Base-by-base conservation (phyloP, 495 filamentous ascomycete genomes). In the Tuber magnatum region DNA sequence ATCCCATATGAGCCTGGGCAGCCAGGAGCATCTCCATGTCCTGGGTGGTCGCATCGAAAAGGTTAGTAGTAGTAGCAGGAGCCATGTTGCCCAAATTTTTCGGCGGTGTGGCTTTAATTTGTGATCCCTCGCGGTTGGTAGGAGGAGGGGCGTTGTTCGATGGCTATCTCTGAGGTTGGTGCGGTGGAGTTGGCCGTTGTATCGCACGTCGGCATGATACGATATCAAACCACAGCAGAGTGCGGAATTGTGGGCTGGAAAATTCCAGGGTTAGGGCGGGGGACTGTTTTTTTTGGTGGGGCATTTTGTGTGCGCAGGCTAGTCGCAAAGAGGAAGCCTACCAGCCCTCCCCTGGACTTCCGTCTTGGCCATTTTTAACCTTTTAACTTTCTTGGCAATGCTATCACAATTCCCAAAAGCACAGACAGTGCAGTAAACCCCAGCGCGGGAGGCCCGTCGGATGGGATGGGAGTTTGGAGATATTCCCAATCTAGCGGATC, bases 1-100 rank as follows among this genome's bases (percentile, higher is more conserved):
- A 94, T 84, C 95, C 95, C 79, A 99, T 90, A 88, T 99, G 95
- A 86, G 89, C 91, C 87, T 97, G 94, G 84, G 95, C 95, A 83
- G 93, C 91, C 72, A 99, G 91, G 80, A 99, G 92, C 93, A 94
- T 96, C 92, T 99, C 95, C 88, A 99, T 97, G 89, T 99, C 95
- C 86, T 91, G 87, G 71, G 87, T 85, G 79, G 91, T 92, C 73
- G 91, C 90, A 88, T 92, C 92, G 72, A 83, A 82, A 80, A 81
- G 79, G 72, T 97, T 94, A 76, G 76, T 79, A 46, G 72, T 79
- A 46, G 72, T 76, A 69, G 91, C 87, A 84, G 94, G 93, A 84
- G 94, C 93, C 94, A 97, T 97, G 85, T 89, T 75, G 77, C 43
- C 71, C 70, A 71, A 68, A 35, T 32, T 35, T 79, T 79, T 78